Conservation (phyloP, 345 rosid species). For the Dovyalis caffra region DNA sequence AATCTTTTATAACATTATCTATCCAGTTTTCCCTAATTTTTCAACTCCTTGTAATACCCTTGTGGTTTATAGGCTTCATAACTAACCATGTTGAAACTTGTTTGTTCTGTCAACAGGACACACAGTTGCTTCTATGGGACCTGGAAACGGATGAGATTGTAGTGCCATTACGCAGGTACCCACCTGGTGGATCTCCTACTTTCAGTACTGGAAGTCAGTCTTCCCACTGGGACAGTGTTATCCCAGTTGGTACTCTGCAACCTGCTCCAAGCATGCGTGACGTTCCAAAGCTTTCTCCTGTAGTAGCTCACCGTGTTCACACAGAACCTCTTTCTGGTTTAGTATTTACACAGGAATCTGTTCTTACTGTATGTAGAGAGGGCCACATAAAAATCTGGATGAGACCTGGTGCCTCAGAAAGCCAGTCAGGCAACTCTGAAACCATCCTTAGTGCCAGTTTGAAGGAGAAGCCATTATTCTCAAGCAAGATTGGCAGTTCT, state of each 20-base stretch:
- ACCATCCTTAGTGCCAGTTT: conserved; percentile 53
- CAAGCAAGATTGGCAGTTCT: conserved; percentile 56
- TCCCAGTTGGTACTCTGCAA: conserved; percentile 79
- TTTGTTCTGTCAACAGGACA: conserved; percentile 55
- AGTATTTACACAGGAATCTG: conserved; percentile 84
- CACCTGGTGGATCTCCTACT: conserved; percentile 96
- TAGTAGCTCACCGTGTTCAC: conserved; percentile 88
- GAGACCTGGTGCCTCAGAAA: conserved; percentile 69
- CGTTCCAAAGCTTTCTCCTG: conserved; percentile 88
- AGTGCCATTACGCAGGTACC: conserved; percentile 82
- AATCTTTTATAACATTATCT: background rate
- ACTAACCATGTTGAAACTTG: background rate
- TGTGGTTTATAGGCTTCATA: background rate
- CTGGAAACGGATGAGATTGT: conserved; percentile 97
- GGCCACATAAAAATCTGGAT: conserved; percentile 96
- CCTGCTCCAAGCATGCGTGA: conserved; percentile 93
- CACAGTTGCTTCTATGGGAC: conserved; percentile 96
- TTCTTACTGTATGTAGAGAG: conserved; percentile 85
- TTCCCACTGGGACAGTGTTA: conserved; percentile 87
- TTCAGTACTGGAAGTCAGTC: conserved; percentile 97
- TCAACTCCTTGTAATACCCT: background rate
- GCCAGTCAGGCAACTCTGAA: conserved; percentile 58
- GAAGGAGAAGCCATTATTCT: conserved; percentile 63
- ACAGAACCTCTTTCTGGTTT: conserved; percentile 91
- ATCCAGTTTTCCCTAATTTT: background rate